A percentile compares a stretch with the other conserved stretches of the same genome.
Conservation (phyloP, 2,329 filamentous ascomycete genomes). For the Chaetothyriales sp. region DNA sequence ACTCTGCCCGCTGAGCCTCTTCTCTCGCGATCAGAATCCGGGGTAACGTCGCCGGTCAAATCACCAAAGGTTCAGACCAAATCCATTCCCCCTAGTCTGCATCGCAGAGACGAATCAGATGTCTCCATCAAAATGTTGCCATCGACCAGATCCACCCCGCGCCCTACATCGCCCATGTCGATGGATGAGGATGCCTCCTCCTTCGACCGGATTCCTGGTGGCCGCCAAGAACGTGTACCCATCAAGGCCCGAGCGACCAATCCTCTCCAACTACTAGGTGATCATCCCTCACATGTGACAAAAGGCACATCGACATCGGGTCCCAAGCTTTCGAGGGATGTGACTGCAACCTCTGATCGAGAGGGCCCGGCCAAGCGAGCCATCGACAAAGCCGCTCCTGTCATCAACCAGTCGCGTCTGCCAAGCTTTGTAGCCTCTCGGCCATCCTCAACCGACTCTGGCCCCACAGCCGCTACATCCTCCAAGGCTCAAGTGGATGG, state of each 20-base stretch:
- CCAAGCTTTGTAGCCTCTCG: slow-evolving; percentile 31
- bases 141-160: background rate
- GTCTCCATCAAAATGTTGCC: background rate
- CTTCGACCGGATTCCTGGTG: background rate
- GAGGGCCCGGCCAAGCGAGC: background rate
- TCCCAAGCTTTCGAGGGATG: background rate
- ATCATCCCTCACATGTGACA: background rate
- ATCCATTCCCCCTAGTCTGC: background rate
- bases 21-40: background rate
- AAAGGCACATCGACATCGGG: background rate
- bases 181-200: background rate
- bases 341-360: background rate
- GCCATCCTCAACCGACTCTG: slow-evolving; percentile 27
- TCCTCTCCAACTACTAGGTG: background rate
- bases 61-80: background rate
- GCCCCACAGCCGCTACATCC: slow-evolving; percentile 23
- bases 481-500: background rate
- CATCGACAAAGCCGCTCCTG: background rate
- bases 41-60: background rate
- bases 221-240: background rate
- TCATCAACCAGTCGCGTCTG: slow-evolving; percentile 31
- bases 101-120: background rate
- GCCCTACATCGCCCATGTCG: background rate
- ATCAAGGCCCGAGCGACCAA: background rate
- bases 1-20: background rate